Base-by-base conservation (phyloP, 768 basidiomycete genomes). In the Lentinula guzmanii region DNA sequence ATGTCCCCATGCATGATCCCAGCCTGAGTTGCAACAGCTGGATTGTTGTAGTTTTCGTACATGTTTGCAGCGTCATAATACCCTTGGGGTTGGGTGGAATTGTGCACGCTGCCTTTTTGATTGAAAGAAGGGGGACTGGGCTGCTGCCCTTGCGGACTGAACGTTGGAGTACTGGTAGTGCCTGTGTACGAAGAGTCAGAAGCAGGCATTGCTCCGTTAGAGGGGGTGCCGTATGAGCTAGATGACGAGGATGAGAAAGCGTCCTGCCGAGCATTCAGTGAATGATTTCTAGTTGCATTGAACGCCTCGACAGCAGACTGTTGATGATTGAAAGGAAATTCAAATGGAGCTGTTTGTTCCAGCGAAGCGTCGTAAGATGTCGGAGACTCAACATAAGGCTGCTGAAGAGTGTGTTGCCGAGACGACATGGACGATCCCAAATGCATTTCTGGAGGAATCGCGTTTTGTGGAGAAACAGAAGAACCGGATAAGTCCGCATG, bases 331-430 rank as follows among this genome's bases (percentile, higher is more conserved):
- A 48, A 59, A 9, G 18, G 58, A 33, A 35, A 59, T 28, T 59
- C 58, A 16, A 48, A 59, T 21, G n/a, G 21, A 46, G 56, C 11
- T 5, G 28, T 33, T 10, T 6, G 34, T 6, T 58, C 56, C 21
- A 24, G 42, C 5, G 58, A 16, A 9, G 58, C n/a, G 2, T 59
- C 58, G 24, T 59, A 59, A 33, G 58, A 46, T 33, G 48, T 37
- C 34, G 58, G 58, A 59, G 58, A 59, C 21, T 51, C 48, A 13
- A 50, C 58, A 21, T 59, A 59, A 43, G 58, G 10, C 46, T 46
- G 43, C 46, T 48, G 58, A n/a, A 48, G 45, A 11, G 10, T 18
- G 34, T 51, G 58, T 50, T 59, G 58, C 21, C 43, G 37, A 15
- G 58, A 50, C 33, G 58, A 35, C 13, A 59, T 48, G 8, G 58